Base-by-base conservation (phyloP, 345 rosid genomes). In the Linum lewisii region DNA sequence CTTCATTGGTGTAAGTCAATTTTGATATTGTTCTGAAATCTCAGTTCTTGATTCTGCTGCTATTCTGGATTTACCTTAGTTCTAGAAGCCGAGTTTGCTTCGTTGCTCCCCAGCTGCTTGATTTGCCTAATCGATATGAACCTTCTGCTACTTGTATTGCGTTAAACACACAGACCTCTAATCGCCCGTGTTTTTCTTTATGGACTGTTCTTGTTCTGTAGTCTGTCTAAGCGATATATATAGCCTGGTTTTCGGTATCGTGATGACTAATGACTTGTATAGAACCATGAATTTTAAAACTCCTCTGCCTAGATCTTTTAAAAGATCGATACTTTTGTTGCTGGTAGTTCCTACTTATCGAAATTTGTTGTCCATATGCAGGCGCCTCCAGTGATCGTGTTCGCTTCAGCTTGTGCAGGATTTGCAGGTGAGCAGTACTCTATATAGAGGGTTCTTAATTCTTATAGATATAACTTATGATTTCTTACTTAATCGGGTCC, bases 361-460 rank as follows among this genome's bases (percentile, higher is more conserved):
- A 21, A 22, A 4, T 42, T 57, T 25, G 37, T 18, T 73, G 59
- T 65, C 63, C 49, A 32, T 21, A 60, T 86, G 80, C 77, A 92
- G 96, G 93, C 93, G 57, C 98, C 97, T 5, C 95, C 97, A 15
- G 97, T 92, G 62, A 86, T 88, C 61, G 90, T 88, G 45, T 81
- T 86, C 86, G 84, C 98, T 64, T 84, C 95, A 22, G 87, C 93
- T 58, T 92, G 91, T 73, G 95, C 95, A 24, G 94, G 95, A 32
- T 74, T 88, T 72, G 80, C 86, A 81, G 96, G 98, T 88, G 32
- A 58, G 77, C 55, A 63, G 16, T 53, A 15, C 34, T 51, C 19
- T 57, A 32, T 21, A 24, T n/a, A 21, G 52, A 13, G 4, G 8
- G n/a, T n/a, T n/a, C n/a, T n/a, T n/a, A n/a, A n/a, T 21, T 57